Percentiles rank a stretch among this genome's conserved stretches.
These are phyloP conservation scores for Senna siamea DNA, from an alignment of 306 rosid genomes.

Conservation along the genomic window DNA sequence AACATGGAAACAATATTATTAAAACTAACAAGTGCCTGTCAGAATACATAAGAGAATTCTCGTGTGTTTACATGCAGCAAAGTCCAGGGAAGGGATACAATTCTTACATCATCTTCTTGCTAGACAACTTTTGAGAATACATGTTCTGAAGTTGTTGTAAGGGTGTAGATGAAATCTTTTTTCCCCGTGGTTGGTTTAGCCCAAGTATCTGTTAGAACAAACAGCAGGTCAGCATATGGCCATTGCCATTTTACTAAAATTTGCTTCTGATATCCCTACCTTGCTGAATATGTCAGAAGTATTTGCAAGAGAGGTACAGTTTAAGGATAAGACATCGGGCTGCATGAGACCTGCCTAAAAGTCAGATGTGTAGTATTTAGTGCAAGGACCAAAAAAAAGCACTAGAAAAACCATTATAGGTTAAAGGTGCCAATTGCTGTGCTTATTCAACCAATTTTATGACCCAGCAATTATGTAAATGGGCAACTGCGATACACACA, in stretches of 20 bases:
- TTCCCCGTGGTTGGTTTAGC: conserved; percentile 47
- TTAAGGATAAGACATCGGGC: conserved; percentile 71
- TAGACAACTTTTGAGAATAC: conserved; percentile 63
- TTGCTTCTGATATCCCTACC: conserved; percentile 48
- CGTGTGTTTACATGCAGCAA: neutral
- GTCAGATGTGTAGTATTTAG: conserved; percentile 17
- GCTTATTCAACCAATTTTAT: too few species aligned
- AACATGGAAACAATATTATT: conserved; percentile 26
- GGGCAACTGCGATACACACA: too few species aligned
- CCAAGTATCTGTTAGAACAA: conserved; percentile 64
- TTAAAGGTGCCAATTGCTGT: too few species aligned
- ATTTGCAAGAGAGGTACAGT: conserved; percentile 70
- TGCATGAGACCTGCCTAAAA: conserved; percentile 59
- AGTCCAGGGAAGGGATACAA: neutral
- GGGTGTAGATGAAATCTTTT: conserved; percentile 55
- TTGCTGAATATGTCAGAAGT: conserved; percentile 77
- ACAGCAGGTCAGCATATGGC: conserved; percentile 32
- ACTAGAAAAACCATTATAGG: too few species aligned
- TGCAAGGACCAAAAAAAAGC: neutral
- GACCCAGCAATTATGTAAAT: too few species aligned
- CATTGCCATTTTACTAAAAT: neutral
- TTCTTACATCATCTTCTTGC: conserved; percentile 73
- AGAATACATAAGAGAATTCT: neutral
- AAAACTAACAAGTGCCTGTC: neutral
- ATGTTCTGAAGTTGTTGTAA: conserved; percentile 75